Conservation (phyloP, 2,329 filamentous ascomycete species). For the Rutstroemia sydowiana region DNA sequence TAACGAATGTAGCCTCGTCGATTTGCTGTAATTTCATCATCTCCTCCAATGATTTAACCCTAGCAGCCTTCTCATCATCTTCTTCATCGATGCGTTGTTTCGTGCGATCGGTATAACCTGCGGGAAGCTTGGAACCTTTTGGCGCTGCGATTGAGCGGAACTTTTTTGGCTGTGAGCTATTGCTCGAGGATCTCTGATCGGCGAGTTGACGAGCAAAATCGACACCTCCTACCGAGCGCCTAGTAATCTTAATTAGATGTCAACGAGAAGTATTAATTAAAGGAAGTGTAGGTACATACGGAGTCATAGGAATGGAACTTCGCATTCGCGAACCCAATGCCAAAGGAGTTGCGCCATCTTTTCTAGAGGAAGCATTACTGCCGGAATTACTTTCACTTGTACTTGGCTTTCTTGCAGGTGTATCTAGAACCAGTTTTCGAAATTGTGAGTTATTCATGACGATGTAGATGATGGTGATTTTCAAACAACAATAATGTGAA, state of each 20-base stretch:
- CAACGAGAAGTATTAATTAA: neutral
- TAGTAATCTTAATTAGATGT: constrained; percentile 3
- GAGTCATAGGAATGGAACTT: constrained; percentile 88
- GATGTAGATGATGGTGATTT: too few species aligned
- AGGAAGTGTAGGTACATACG: constrained; percentile 45
- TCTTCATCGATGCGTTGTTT: constrained; percentile 48
- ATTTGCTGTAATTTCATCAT: constrained; percentile 78
- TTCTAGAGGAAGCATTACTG: constrained; percentile 29
- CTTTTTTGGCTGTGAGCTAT: constrained; percentile 53
- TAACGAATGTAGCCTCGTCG: constrained; percentile 70
- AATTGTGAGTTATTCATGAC: constrained; percentile 95
- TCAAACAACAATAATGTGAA: neutral
- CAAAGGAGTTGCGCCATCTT: constrained; percentile 42
- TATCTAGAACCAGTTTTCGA: constrained; percentile 64
- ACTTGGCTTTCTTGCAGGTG: constrained; percentile 33
- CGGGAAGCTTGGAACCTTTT: constrained; percentile 71
- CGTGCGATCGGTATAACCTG: constrained; percentile 79
- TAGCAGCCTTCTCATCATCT: constrained; percentile 49
- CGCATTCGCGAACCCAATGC: constrained; percentile 70
- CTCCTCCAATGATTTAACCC: constrained; percentile 74
- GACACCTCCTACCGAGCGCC: constrained; percentile 35
- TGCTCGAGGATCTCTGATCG: constrained; percentile 43
- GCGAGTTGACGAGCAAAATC: constrained; percentile 82
- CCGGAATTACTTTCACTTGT: constrained; percentile 13
- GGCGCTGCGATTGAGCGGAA: constrained; percentile 69